phyloP scores from a whole-genome alignment of 2,329 filamentous ascomycete species.

The Talaromyces sp. region DNA sequence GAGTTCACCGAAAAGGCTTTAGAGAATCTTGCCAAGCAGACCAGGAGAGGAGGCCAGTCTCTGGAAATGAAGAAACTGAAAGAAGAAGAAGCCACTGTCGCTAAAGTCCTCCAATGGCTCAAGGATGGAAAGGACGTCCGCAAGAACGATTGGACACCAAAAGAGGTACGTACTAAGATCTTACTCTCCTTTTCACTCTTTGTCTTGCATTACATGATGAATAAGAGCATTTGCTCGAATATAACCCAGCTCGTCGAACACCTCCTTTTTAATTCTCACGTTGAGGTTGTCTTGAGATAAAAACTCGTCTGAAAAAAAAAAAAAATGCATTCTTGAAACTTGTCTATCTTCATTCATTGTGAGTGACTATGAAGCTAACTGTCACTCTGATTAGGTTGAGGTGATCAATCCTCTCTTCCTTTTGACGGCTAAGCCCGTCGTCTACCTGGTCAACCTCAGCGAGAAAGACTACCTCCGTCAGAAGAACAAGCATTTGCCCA shows the following conservation, averaged over 20 bases:
- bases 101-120: constrained; percentile 79
- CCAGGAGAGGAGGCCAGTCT: constrained; percentile 85
- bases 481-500: constrained; percentile 98
- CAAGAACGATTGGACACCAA: constrained; percentile 82
- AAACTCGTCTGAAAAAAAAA: constrained; percentile 61
- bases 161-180: constrained; percentile 67
- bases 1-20: constrained; percentile 97
- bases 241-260: constrained; percentile 99
- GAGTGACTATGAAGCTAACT: not conserved
- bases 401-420: constrained; percentile 96
- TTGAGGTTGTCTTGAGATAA: constrained; percentile 85
- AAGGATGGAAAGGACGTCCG: constrained; percentile 90
- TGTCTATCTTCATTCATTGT: not conserved
- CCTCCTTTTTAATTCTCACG: constrained; percentile 66
- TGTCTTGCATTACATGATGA: constrained; percentile 74
- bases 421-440: constrained; percentile 91
- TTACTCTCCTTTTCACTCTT: constrained; percentile 23
- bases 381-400: constrained; percentile 67
- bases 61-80: constrained; percentile 97
- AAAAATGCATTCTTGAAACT: constrained; percentile 11
- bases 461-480: constrained; percentile 97
- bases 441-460: constrained; percentile 94
- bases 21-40: constrained; percentile 90
- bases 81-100: constrained; percentile 88
- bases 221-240: constrained; percentile 92